Evolutionary conservation across 2,329 filamentous ascomycete species (phyloP).

Genomic region (Phialophora tarda): DNA sequence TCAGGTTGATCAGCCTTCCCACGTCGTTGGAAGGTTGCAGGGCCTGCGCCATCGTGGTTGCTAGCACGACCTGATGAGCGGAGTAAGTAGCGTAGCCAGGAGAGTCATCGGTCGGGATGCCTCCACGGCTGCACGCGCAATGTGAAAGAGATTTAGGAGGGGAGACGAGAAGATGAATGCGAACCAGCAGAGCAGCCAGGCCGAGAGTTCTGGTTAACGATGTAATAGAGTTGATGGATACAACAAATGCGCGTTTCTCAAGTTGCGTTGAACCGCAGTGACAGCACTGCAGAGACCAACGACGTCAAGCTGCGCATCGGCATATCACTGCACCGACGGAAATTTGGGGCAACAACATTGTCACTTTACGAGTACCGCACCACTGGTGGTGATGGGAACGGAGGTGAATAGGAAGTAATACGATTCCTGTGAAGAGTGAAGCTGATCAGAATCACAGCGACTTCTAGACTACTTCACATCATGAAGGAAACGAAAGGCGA

Average conservation of each 20-base stretch:
- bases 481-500: background rate
- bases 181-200: background rate
- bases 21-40: slow-evolving; percentile 41
- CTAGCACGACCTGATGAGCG: background rate
- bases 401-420: background rate
- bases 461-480: background rate
- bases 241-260: background rate
- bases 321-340: background rate
- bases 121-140: background rate
- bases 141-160: background rate
- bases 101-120: slow-evolving; percentile 1
- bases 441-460: background rate
- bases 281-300: background rate
- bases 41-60: slow-evolving; percentile 22
- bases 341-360: background rate
- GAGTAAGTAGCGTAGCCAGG: background rate
- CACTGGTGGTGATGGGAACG: background rate
- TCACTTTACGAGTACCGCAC: too few relatives aligned
- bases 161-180: background rate
- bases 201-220: background rate
- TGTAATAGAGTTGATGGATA: background rate
- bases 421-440: background rate
- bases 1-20: slow-evolving; percentile 54
- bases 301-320: slow-evolving; percentile 7
- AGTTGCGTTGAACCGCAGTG: background rate